These are phyloP conservation scores for Ananas comosus DNA, from an alignment of 176 grass and related monocot species.

Conservation along the genomic window DNA sequence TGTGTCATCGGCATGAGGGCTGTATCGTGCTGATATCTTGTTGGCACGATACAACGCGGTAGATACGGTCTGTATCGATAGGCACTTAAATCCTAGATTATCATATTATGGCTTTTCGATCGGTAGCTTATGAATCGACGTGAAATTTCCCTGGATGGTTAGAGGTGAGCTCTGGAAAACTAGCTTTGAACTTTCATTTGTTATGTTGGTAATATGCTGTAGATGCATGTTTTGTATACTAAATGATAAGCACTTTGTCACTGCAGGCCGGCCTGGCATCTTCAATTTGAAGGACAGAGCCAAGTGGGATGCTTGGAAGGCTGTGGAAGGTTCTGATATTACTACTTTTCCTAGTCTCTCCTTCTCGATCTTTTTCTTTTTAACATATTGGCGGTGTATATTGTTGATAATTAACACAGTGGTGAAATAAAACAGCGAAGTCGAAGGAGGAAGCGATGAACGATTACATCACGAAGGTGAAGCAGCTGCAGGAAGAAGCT, in stretches of 20 bases:
- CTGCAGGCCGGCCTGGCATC: slow-evolving; percentile 52
- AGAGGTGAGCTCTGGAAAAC: too few species aligned
- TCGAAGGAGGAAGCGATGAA: slow-evolving; percentile 62
- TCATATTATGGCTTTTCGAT: too few species aligned
- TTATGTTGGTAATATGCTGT: too few species aligned
- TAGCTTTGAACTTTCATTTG: too few species aligned
- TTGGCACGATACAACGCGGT: too few species aligned
- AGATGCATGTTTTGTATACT: too few species aligned
- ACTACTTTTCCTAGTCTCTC: neutral
- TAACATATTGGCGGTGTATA: neutral
- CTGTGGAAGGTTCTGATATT: slow-evolving; percentile 41
- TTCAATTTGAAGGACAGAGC: slow-evolving; percentile 54
- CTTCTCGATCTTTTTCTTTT: neutral
- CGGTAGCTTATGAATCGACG: too few species aligned
- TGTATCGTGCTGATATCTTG: too few species aligned
- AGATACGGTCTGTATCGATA: too few species aligned
- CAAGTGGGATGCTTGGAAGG: slow-evolving; percentile 91
- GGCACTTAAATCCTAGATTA: too few species aligned
- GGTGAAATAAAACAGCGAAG: slow-evolving; percentile 35
- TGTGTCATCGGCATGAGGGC: too few species aligned
- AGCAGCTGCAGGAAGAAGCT: slow-evolving; percentile 59
- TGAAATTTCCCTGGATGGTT: too few species aligned
- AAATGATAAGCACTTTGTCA: neutral
- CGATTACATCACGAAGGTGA: slow-evolving; percentile 86
- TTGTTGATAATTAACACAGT: neutral